Conservation (phyloP, 1,139 yeast genomes). For the Yamadazyma mexicana region DNA sequence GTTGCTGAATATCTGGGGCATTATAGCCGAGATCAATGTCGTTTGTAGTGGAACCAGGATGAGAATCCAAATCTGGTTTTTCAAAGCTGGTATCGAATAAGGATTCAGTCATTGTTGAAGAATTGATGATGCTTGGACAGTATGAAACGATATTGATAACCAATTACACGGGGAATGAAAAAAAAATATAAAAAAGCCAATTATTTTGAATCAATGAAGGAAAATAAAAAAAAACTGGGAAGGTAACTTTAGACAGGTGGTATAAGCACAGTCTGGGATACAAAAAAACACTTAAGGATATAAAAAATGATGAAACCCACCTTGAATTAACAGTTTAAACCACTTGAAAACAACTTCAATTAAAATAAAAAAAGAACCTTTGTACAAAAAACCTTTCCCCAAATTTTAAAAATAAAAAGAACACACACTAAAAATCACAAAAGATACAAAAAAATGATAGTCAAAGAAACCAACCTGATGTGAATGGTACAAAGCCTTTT, state of each 20-base stretch:
- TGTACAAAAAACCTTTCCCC: slow-evolving; percentile 1
- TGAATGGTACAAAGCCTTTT: background rate
- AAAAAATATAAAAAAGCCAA: background rate
- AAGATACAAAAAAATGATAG: slow-evolving; percentile 2
- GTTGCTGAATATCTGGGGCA: no score
- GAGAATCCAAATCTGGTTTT: slow-evolving; percentile 17
- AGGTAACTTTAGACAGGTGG: background rate
- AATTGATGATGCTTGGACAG: no score
- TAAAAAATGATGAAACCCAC: slow-evolving; percentile 3
- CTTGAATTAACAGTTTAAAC: background rate
- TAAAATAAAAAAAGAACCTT: background rate
- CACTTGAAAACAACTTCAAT: slow-evolving; percentile 1
- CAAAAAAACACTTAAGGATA: background rate
- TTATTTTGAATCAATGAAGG: background rate
- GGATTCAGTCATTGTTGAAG: slow-evolving; percentile 38
- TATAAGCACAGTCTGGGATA: slow-evolving; percentile 1
- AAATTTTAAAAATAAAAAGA: background rate
- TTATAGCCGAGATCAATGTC: slow-evolving; percentile 8
- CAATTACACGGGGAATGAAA: background rate
- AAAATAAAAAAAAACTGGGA: background rate
- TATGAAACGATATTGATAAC: no score
- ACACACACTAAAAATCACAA: slow-evolving; percentile 3
- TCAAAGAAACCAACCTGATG: no score
- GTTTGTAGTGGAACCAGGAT: slow-evolving; percentile 20
- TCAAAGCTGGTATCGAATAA: slow-evolving; percentile 27